phyloP scores from a whole-genome alignment of 2,329 filamentous ascomycete species.

The Sclerotinia trifoliorum region DNA sequence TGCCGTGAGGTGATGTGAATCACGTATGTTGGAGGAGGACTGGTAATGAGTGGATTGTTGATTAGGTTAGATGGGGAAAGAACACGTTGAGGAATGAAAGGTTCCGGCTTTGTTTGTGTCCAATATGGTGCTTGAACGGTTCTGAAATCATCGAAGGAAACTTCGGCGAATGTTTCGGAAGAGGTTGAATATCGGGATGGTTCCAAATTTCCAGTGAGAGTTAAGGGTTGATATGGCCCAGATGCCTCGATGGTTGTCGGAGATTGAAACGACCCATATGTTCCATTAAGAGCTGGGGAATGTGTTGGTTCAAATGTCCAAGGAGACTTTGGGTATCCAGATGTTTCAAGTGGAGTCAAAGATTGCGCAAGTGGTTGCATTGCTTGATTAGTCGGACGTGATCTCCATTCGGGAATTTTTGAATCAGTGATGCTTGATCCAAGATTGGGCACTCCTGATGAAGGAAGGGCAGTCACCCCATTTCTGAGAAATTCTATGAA shows the following conservation, averaged over 20 bases:
- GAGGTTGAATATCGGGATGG: not conserved
- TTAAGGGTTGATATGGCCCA: not conserved
- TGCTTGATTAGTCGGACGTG: not conserved
- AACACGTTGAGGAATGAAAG: conserved; percentile 23
- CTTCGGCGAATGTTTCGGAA: not conserved
- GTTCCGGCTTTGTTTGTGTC: conserved; percentile 7
- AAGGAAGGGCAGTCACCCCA: not conserved
- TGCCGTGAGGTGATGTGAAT: conserved; percentile 34
- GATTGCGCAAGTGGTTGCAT: not conserved
- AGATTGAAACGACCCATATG: not conserved
- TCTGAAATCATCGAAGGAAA: conserved; percentile 15
- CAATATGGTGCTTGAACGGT: not conserved
- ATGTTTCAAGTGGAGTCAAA: not conserved
- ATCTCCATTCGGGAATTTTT: conserved; percentile 10
- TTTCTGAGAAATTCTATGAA: conserved; percentile 8
- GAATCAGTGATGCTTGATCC: conserved; percentile 17
- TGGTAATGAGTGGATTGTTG: conserved; percentile 31
- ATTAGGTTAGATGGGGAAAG: conserved; percentile 29
- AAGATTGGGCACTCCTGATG: not conserved
- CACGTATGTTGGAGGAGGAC: conserved; percentile 29
- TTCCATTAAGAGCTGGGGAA: not conserved
- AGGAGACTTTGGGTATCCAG: not conserved
- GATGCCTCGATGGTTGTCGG: not conserved
- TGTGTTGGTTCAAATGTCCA: not conserved
- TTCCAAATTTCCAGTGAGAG: not conserved